These are phyloP conservation scores for Naganishia kalamii DNA, from an alignment of 768 basidiomycete genomes.

Conservation along the genomic window DNA sequence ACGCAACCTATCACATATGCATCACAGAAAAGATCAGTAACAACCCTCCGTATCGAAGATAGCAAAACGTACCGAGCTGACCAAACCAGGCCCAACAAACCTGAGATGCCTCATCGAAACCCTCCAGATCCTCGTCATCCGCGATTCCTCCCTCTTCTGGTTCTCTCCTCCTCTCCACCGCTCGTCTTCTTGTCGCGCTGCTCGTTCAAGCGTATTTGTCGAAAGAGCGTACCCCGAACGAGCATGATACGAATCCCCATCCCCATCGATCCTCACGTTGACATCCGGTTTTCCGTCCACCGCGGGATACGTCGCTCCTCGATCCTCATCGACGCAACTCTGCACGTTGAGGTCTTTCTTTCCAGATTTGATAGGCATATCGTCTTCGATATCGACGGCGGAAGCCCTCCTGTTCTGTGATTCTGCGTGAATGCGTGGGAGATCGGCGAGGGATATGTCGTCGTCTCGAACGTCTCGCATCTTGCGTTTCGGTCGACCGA, in stretches of 20 bases:
- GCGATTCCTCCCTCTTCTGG: background rate
- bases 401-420: background rate
- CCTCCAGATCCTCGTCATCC: constrained; percentile 3
- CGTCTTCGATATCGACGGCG: background rate
- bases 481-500: constrained; percentile 9
- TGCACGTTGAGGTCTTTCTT: background rate
- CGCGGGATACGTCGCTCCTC: background rate
- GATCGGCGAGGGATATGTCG: constrained; percentile 12
- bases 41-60: no score
- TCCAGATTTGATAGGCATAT: background rate
- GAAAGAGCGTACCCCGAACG: background rate
- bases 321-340: background rate
- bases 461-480: background rate
- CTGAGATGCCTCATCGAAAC: constrained; percentile 32
- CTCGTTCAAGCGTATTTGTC: no score
- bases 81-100: constrained; percentile 68
- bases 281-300: background rate
- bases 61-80: constrained; percentile 58
- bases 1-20: constrained; percentile 50
- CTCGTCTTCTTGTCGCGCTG: background rate
- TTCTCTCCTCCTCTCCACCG: background rate
- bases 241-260: background rate
- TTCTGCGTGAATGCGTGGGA: background rate
- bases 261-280: no score
- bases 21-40: no score